These are phyloP conservation scores for Ustilago hordei DNA, from an alignment of 1,284 basidiomycete species.

Conservation along the genomic window DNA sequence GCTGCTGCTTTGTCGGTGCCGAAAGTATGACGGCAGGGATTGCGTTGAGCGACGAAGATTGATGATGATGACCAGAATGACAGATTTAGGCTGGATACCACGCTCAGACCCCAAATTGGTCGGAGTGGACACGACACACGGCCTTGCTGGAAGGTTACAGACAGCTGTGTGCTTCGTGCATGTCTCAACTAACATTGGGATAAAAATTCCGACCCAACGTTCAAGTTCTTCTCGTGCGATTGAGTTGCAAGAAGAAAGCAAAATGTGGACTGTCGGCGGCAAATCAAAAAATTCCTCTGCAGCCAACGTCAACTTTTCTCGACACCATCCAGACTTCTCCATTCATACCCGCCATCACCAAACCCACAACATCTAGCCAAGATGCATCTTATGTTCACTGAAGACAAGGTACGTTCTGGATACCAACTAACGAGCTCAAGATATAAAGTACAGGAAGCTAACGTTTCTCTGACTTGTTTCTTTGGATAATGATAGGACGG, in stretches of 20 bases:
- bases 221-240: constrained; percentile 22
- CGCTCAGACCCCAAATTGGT: constrained; percentile 1
- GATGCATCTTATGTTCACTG: constrained; percentile 69
- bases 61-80: background rate
- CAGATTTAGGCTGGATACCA: background rate
- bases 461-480: background rate
- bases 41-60: background rate
- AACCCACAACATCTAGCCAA: constrained; percentile 18
- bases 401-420: constrained; percentile 56
- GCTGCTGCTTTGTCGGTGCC: background rate
- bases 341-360: constrained; percentile 6
- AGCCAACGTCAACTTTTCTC: constrained; percentile 13
- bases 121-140: constrained; percentile 8
- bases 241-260: background rate
- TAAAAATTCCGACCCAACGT: background rate
- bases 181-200: constrained; percentile 26
- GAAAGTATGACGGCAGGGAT: background rate
- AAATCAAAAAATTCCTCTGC: constrained; percentile 9
- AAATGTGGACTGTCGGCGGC: constrained; percentile 2
- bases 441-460: background rate
- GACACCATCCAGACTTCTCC: constrained; percentile 4
- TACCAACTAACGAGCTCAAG: background rate
- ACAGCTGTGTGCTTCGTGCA: constrained; percentile 16
- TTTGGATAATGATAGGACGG: constrained; percentile 55
- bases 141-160: constrained; percentile 37